These are phyloP conservation scores for Chamaecrista fasciculata DNA, from an alignment of 306 rosid genomes.

Conservation along the genomic window DNA sequence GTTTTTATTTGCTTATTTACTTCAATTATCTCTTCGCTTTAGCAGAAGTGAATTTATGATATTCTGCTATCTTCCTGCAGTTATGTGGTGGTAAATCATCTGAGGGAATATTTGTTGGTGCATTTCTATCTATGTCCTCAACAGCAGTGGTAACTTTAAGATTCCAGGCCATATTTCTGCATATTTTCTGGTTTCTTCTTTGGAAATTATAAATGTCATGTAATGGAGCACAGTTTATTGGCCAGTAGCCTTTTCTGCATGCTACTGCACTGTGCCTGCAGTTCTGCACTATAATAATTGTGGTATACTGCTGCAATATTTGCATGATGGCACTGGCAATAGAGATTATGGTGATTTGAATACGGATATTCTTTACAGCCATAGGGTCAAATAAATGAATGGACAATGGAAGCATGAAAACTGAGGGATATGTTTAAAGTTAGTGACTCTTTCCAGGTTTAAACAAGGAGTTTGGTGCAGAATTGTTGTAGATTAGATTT, in stretches of 20 bases:
- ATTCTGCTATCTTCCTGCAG: slow-evolving; percentile 56
- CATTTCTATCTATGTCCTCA: slow-evolving; percentile 89
- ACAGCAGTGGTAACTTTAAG: slow-evolving; percentile 84
- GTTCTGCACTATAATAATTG: slow-evolving; percentile 15
- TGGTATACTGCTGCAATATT: slow-evolving; percentile 10
- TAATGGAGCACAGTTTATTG: slow-evolving; percentile 13
- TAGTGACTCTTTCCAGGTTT: neutral
- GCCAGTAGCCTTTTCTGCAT: neutral
- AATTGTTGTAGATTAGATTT: slow-evolving; percentile 13
- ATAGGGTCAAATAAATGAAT: slow-evolving; percentile 11
- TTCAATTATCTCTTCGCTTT: neutral
- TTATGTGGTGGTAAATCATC: slow-evolving; percentile 93
- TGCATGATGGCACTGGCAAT: neutral
- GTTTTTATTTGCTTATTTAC: slow-evolving; percentile 1
- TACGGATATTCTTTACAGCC: slow-evolving; percentile 18
- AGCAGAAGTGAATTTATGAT: slow-evolving; percentile 37
- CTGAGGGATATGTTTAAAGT: slow-evolving; percentile 16
- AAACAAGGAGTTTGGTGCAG: slow-evolving; percentile 9
- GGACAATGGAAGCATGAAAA: slow-evolving; percentile 17
- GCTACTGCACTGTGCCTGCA: slow-evolving; percentile 4
- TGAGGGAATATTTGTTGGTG: slow-evolving; percentile 89
- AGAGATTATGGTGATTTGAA: slow-evolving; percentile 16
- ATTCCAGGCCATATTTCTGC: slow-evolving; percentile 11
- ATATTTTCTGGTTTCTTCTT: slow-evolving; percentile 16
- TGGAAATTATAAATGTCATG: slow-evolving; percentile 17